These are phyloP conservation scores for Withania somnifera DNA, from an alignment of 305 asterid species.

Conservation along the genomic window DNA sequence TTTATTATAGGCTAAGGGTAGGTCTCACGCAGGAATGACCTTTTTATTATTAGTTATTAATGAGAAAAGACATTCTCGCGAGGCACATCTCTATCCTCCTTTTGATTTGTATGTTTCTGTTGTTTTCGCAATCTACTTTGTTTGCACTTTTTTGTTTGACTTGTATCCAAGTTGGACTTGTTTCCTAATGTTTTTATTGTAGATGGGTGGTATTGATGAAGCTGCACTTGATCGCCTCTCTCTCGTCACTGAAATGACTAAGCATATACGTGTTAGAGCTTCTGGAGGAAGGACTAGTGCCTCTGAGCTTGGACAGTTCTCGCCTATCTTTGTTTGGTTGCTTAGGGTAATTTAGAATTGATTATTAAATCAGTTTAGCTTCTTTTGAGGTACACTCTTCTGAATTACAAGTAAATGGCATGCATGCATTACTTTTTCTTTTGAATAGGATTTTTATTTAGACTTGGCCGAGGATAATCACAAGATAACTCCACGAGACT, in stretches of 20 bases:
- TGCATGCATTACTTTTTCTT: background rate
- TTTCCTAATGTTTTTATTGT: slow-evolving; percentile 2
- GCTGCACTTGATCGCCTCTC: slow-evolving; percentile 95
- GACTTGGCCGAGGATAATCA: slow-evolving; percentile 77
- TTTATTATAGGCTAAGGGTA: background rate
- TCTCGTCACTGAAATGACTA: slow-evolving; percentile 98
- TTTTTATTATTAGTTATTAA: background rate
- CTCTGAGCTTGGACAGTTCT: slow-evolving; percentile 88
- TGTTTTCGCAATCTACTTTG: background rate
- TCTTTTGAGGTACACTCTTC: slow-evolving; percentile 1
- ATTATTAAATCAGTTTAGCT: background rate
- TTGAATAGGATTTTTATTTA: slow-evolving; percentile 76
- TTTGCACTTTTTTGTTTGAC: background rate
- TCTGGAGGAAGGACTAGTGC: slow-evolving; percentile 72
- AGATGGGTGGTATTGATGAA: slow-evolving; percentile 99
- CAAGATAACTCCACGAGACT: slow-evolving; percentile 95
- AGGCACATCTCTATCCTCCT: background rate
- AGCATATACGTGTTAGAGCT: slow-evolving; percentile 93
- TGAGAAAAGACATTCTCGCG: background rate
- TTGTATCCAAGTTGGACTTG: background rate
- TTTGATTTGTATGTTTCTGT: background rate
- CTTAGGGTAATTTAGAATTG: slow-evolving; percentile 53
- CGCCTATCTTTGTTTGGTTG: slow-evolving; percentile 96
- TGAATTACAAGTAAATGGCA: background rate
- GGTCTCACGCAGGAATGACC: background rate